Base-by-base conservation (phyloP, 257 asterid genomes). In the Phtheirospermum japonicum region DNA sequence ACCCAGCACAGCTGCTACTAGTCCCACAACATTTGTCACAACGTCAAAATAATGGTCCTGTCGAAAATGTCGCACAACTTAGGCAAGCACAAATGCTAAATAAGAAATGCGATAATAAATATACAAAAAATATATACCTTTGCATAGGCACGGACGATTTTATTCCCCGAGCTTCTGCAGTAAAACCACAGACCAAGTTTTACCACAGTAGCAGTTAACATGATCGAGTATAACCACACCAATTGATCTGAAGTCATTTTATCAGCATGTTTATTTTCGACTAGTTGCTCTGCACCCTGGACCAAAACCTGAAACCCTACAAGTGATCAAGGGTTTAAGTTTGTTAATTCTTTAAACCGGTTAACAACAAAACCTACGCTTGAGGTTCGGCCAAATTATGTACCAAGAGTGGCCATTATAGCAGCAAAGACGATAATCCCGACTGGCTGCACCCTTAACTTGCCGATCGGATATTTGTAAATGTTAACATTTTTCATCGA, bases 21-120 rank as follows among this genome's bases (percentile, higher is more conserved):
- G 75, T 50, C 98, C 98, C 0, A 91, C 89, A 16, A 84, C 69
- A 55, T 91, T 91, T 43, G 98, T 91, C n/a, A 91, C 83, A 68
- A 91, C 98, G 8, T 91, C 98, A 55, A 91, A 91, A 60, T 91
- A 91, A 45, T 91, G 98, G 73, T 91, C 98, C 98, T 88, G 80
- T 26, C 30, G 20, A 61, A 45, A 45, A 54, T 65, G 59, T 26
- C 52, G 23, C 37, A 48, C 23, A 67, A 26, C 65, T 80, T 65
- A 75, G 48, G 59, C 59, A 57, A 57, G 34, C 6, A 39, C 51
- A 39, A 18, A 5, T 40, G 30, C 2, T 40, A 43, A 49, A 59
- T 23, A 59, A 53, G 49, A 56, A 39, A 5, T 18, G 3, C 7
- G 17, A 57, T 12, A 16, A 14, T 8, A 28, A 64, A 68, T 17